These are phyloP conservation scores for Aspergillus tubingensis DNA, from an alignment of 2,329 filamentous ascomycete genomes.

Conservation along the genomic window DNA sequence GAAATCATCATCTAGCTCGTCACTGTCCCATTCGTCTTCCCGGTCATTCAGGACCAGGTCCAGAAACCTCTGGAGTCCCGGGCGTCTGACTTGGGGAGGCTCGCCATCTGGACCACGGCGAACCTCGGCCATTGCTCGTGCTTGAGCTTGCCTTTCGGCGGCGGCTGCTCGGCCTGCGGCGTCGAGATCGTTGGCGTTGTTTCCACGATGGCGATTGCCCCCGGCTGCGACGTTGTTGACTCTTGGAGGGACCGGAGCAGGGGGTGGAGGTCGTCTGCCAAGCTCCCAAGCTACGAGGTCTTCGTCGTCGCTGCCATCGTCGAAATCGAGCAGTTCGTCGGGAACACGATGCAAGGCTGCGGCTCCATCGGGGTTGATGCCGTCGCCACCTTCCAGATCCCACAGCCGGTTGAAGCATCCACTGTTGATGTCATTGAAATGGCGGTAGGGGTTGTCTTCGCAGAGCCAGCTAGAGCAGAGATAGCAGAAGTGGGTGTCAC, in stretches of 20 bases:
- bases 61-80: slow-evolving; percentile 54
- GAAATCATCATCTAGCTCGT: slow-evolving; percentile 54
- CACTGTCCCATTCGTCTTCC: slow-evolving; percentile 62
- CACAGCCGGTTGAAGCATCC: slow-evolving; percentile 83
- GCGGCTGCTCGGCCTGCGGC: slow-evolving; percentile 40
- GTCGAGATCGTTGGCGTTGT: slow-evolving; percentile 28
- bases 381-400: slow-evolving; percentile 84
- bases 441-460: slow-evolving; percentile 77
- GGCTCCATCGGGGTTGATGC: slow-evolving; percentile 44
- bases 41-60: slow-evolving; percentile 55
- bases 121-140: slow-evolving; percentile 42
- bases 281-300: slow-evolving; percentile 29
- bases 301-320: slow-evolving; percentile 35
- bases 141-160: slow-evolving; percentile 42
- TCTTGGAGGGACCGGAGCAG: slow-evolving; percentile 43
- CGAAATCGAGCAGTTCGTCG: slow-evolving; percentile 41
- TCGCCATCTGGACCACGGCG: slow-evolving; percentile 30
- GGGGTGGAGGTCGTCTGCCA: slow-evolving; percentile 39
- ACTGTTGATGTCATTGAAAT: slow-evolving; percentile 75
- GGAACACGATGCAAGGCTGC: slow-evolving; percentile 44
- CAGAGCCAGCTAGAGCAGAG: slow-evolving; percentile 86
- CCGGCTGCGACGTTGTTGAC: slow-evolving; percentile 31
- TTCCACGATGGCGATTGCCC: slow-evolving; percentile 31
- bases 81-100: slow-evolving; percentile 23
- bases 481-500: slow-evolving; percentile 92